Conservation (phyloP, 805 yeast genomes). For the Starmerella scarabaei region DNA sequence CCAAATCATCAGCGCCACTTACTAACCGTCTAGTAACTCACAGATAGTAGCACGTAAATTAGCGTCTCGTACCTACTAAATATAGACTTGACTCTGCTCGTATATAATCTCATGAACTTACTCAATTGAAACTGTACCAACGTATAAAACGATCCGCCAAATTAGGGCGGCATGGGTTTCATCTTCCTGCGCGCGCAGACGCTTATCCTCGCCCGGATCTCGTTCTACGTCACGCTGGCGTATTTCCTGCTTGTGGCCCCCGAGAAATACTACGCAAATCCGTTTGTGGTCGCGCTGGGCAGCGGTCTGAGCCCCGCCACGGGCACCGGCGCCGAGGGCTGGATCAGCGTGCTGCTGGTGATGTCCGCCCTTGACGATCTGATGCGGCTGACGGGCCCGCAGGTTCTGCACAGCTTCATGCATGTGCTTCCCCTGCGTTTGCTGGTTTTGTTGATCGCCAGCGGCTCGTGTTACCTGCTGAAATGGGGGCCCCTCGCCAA, state of each 20-base stretch:
- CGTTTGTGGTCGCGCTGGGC: constrained; percentile 22
- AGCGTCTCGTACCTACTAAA: no score
- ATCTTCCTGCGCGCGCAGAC: constrained; percentile 9
- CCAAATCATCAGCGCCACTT: no score
- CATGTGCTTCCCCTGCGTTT: constrained; percentile 24
- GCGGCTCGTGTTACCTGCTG: constrained; percentile 19
- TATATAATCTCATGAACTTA: no score
- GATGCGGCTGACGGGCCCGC: constrained; percentile 18
- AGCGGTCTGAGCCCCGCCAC: constrained; percentile 18
- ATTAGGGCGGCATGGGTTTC: neutral
- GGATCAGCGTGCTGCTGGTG: constrained; percentile 21
- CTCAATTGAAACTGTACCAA: no score
- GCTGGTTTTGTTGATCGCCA: constrained; percentile 19
- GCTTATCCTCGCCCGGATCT: constrained; percentile 11
- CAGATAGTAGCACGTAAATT: no score
- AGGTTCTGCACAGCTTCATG: constrained; percentile 20
- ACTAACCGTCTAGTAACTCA: no score
- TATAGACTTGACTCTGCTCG: no score
- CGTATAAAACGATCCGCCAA: no score
- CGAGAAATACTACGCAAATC: constrained; percentile 18
- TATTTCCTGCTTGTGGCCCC: constrained; percentile 25
- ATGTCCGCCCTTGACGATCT: constrained; percentile 24
- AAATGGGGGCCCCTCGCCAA: constrained; percentile 20
- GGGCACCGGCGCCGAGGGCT: constrained; percentile 22
- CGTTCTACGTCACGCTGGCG: constrained; percentile 22